Conservation (phyloP, 75 land plant genomes). For the Cryptomeria japonica region DNA sequence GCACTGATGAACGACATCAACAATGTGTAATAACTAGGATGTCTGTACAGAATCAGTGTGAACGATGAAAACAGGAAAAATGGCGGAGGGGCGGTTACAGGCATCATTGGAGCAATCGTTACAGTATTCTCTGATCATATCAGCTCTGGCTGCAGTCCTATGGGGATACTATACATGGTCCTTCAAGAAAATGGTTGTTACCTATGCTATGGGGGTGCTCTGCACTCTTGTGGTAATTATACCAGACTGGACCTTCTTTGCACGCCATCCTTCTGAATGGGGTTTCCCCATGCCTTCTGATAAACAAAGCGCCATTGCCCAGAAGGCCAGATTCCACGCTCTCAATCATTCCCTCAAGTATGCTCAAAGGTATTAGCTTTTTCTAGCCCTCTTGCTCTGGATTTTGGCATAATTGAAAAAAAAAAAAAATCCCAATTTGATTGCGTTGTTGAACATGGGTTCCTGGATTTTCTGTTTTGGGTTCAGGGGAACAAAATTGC, state of each 20-base stretch:
- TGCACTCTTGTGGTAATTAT: conserved; percentile 3
- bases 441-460: not conserved
- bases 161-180: conserved; percentile 14
- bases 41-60: too few species aligned
- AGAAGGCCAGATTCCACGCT: conserved; percentile 14
- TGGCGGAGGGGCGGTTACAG: not conserved
- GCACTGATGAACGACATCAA: too few species aligned
- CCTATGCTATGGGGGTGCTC: conserved; percentile 3
- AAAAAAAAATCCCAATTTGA: too few species aligned
- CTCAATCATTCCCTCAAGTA: conserved; percentile 14
- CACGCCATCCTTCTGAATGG: conserved; percentile 11
- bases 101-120: not conserved
- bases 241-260: conserved; percentile 22
- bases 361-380: conserved; percentile 9
- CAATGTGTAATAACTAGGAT: too few species aligned
- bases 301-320: conserved; percentile 9
- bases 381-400: not conserved
- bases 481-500: not conserved
- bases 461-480: not conserved
- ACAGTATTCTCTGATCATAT: conserved; percentile 5
- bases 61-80: not conserved
- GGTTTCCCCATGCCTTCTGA: conserved; percentile 17
- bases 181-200: conserved; percentile 15
- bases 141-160: conserved; percentile 6
- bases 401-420: not conserved